Conservation (phyloP, 495 filamentous ascomycete genomes). For the Staphylotrichum longicolle region DNA sequence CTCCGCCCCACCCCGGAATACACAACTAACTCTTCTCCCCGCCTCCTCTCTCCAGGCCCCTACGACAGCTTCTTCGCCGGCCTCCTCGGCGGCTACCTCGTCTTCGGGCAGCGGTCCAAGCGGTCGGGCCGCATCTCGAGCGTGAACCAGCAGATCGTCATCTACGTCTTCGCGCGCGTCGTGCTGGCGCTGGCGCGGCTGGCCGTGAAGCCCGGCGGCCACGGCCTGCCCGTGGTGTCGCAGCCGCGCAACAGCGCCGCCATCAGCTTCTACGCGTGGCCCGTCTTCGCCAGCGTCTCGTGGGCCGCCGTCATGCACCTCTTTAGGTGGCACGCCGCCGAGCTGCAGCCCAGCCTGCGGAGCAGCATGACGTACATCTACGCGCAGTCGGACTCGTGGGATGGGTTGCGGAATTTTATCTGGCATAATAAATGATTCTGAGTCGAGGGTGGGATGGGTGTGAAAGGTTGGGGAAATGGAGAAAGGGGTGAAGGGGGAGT, state of each 20-base stretch:
- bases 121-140: conserved; percentile 63
- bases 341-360: conserved; percentile 81
- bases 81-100: conserved; percentile 82
- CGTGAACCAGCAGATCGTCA: conserved; percentile 96
- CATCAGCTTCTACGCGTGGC: conserved; percentile 75
- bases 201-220: conserved; percentile 61
- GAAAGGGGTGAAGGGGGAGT: neutral
- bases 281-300: conserved; percentile 79
- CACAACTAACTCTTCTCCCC: conserved; percentile 5
- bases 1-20: neutral
- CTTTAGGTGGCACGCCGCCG: conserved; percentile 87
- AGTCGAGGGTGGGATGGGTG: neutral
- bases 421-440: conserved; percentile 72
- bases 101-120: conserved; percentile 70
- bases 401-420: conserved; percentile 71
- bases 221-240: conserved; percentile 47
- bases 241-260: conserved; percentile 36
- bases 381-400: conserved; percentile 78
- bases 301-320: conserved; percentile 96
- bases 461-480: no score
- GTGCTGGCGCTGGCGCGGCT: conserved; percentile 79
- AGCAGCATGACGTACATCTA: conserved; percentile 99
- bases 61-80: conserved; percentile 90
- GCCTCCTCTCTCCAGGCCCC: conserved; percentile 43
- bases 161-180: conserved; percentile 95